A percentile compares a stretch with the other conserved stretches of the same genome.
Conservation (phyloP, 1,139 yeast species). For the Pichia sp. region DNA sequence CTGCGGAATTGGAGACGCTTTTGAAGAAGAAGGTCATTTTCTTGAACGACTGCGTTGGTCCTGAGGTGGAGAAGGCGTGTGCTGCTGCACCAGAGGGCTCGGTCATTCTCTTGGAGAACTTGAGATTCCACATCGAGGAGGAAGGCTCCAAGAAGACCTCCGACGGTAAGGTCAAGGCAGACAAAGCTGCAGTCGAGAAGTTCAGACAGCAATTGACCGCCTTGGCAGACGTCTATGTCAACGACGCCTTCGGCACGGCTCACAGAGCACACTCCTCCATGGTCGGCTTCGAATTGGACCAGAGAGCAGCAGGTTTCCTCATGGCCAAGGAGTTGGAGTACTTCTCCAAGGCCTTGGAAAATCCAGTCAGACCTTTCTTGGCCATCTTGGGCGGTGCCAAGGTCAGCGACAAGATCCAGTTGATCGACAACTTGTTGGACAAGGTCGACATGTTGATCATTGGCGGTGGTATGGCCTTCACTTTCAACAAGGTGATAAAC, state of each 20-base stretch:
- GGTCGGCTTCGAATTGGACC: constrained; percentile 91
- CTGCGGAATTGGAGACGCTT: constrained; percentile 73
- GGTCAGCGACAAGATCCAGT: constrained; percentile 95
- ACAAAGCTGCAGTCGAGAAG: constrained; percentile 69
- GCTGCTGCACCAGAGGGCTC: constrained; percentile 66
- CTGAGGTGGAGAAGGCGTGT: constrained; percentile 75
- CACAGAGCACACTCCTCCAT: constrained; percentile 99
- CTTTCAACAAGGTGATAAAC: constrained; percentile 89
- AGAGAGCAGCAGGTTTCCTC: constrained; percentile 95
- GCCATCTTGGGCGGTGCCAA: constrained; percentile 99
- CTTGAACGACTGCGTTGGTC: constrained; percentile 84
- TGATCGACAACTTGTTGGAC: constrained; percentile 92
- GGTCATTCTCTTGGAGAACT: constrained; percentile 83
- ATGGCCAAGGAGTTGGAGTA: constrained; percentile 94
- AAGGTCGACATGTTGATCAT: constrained; percentile 88
- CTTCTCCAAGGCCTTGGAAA: constrained; percentile 96
- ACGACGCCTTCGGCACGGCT: constrained; percentile 98
- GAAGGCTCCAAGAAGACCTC: constrained; percentile 86
- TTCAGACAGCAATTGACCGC: constrained; percentile 86
- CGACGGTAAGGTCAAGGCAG: constrained; percentile 91
- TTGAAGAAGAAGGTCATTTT: constrained; percentile 69
- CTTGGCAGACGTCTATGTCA: constrained; percentile 91
- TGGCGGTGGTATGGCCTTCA: constrained; percentile 99
- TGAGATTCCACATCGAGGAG: constrained; percentile 94
- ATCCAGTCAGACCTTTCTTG: constrained; percentile 94